phyloP scores from a whole-genome alignment of 768 basidiomycete genomes.

The Plicaturopsis crispa region DNA sequence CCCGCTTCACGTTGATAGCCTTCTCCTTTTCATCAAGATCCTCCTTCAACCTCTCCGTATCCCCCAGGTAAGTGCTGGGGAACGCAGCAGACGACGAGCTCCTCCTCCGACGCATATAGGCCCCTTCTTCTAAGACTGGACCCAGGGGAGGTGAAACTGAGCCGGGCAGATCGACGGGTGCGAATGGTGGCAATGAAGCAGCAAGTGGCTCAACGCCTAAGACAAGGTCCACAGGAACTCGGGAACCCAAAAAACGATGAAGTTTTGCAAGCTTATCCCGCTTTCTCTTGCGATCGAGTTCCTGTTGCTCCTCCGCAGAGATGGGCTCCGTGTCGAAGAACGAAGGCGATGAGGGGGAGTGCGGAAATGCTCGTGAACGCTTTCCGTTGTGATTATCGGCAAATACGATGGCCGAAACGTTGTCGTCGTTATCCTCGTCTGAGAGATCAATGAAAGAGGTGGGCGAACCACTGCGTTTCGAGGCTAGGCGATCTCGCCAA shows the following conservation, averaged over 20 bases:
- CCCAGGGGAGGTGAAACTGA: constrained; percentile 12
- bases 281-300: constrained; percentile 59
- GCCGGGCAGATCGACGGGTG: constrained; percentile 5
- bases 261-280: constrained; percentile 74
- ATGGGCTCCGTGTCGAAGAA: constrained; percentile 41
- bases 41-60: constrained; percentile 57
- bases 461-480: constrained; percentile 16
- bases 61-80: constrained; percentile 41
- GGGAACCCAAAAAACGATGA: constrained; percentile 81
- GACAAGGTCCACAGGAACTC: constrained; percentile 64
- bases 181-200: constrained; percentile 23
- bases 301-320: constrained; percentile 44
- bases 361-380: constrained; percentile 15
- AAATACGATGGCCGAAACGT: constrained; percentile 19
- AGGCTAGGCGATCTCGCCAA: constrained; percentile 4
- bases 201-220: constrained; percentile 36
- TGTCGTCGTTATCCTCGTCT: constrained; percentile 45
- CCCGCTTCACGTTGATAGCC: constrained; percentile 71
- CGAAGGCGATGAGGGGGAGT: constrained; percentile 35
- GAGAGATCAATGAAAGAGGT: constrained; percentile 49
- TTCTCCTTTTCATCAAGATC: constrained; percentile 69
- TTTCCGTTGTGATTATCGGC: constrained; percentile 10
- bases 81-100: constrained; percentile 47
- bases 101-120: constrained; percentile 41
- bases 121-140: constrained; percentile 34